Evolutionary conservation across 805 yeast genomes (phyloP), one percentile per base, ranked within the genome.

Genomic region (Hanseniaspora thailandica): DNA sequence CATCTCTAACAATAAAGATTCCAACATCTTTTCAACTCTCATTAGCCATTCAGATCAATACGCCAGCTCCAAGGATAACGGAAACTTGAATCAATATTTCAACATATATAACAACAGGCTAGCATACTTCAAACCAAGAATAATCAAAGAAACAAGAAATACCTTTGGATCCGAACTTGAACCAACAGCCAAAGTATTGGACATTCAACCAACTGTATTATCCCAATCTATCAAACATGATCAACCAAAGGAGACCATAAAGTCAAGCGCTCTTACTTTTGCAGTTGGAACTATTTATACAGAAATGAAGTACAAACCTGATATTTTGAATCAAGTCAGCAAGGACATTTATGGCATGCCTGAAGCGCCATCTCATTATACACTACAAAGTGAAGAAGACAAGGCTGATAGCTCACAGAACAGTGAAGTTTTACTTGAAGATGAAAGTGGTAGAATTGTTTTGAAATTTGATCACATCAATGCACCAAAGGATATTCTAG

Each of bases 381-480:
- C 45, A 10, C 15, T 34, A 17, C 23, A 34, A n/a, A 22, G n/a
- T 6, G 44, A 26, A 5, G 23, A 28, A 3, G 47, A 41, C 17
- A 44, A 28, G 3, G 15, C 31, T 5, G 69, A 74, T 8, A 83
- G 78, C 58, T 76, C 79, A 0, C 74, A 69, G 30, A 65, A 76
- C 15, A 86, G 82, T 61, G 76, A 74, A 57, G 62, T 85, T 26
- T 79, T 81, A 82, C 64, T 93, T 34, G 97, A 93, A 65, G 98
- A 93, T 67, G 96, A 88, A 61, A 80, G 88, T 53, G 98, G 98
- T 3, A 72, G 98, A 48, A 82, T 95, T 6, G 65, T 79, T 31
- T 68, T 93, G 22, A 80, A 77, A 47, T 89, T 87, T 25, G 74
- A 76, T 17, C 66, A 81, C 31, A 73, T 84, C 41, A 70, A 71